Evolutionary conservation across 495 filamentous ascomycete genomes (phyloP).

Genomic region (Chaetomium fimeti): DNA sequence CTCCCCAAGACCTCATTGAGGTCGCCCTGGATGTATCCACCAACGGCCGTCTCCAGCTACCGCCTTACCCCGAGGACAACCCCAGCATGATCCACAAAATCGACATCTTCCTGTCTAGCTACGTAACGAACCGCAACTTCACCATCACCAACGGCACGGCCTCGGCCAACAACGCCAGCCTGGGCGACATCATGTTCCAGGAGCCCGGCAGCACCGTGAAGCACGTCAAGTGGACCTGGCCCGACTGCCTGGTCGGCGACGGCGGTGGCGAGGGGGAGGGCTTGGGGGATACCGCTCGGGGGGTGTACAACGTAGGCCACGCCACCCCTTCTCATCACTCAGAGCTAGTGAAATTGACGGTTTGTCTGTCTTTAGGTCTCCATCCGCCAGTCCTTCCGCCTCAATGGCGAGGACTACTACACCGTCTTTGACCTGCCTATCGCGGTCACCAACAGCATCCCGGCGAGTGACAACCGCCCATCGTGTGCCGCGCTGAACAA

Average conservation of each 20-base stretch:
- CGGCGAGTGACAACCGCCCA: slow-evolving; percentile 38
- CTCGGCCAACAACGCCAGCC: slow-evolving; percentile 52
- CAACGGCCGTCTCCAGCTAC: slow-evolving; percentile 59
- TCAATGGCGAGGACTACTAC: slow-evolving; percentile 61
- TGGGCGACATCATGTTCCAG: slow-evolving; percentile 60
- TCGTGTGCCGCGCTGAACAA: slow-evolving; percentile 50
- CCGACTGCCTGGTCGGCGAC: slow-evolving; percentile 61
- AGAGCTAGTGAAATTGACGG: not conserved
- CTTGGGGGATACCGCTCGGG: slow-evolving; percentile 40
- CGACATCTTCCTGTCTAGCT: slow-evolving; percentile 64
- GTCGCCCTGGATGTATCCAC: slow-evolving; percentile 65
- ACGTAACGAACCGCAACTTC: slow-evolving; percentile 59
- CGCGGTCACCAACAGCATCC: slow-evolving; percentile 62
- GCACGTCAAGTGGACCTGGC: slow-evolving; percentile 68
- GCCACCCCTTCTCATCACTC: too few relatives aligned
- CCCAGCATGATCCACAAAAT: slow-evolving; percentile 59
- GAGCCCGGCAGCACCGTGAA: slow-evolving; percentile 66
- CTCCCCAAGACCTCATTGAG: slow-evolving; percentile 55
- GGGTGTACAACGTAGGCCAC: slow-evolving; percentile 48
- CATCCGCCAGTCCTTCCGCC: slow-evolving; percentile 64
- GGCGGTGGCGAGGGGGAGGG: slow-evolving; percentile 41
- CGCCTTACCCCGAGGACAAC: slow-evolving; percentile 51
- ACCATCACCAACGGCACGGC: slow-evolving; percentile 65
- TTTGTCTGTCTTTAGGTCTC: slow-evolving; percentile 48
- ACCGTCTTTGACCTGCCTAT: slow-evolving; percentile 69